Percentiles rank a stretch among this genome's conserved stretches.
These are phyloP conservation scores for Mallotus nudiflorus DNA, from an alignment of 345 rosid species.

Conservation along the genomic window DNA sequence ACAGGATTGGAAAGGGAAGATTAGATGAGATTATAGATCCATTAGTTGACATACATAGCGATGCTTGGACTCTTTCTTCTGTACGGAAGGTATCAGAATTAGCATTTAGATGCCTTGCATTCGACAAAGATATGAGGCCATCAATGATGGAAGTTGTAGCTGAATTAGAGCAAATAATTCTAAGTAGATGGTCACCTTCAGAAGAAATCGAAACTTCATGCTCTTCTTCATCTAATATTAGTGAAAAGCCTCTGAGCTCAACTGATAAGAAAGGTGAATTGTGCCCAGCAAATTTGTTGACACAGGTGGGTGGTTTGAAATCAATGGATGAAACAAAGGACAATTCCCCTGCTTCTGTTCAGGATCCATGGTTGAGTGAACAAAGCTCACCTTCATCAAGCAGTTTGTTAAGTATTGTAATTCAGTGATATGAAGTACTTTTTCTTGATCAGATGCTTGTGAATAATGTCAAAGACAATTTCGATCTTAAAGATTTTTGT, in stretches of 20 bases:
- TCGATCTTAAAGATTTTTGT: not conserved
- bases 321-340: slow-evolving; percentile 29
- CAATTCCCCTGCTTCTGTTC: slow-evolving; percentile 42
- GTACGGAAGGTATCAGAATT: slow-evolving; percentile 57
- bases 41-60: slow-evolving; percentile 30
- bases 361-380: slow-evolving; percentile 49
- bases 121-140: slow-evolving; percentile 64
- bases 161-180: slow-evolving; percentile 49
- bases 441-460: not conserved
- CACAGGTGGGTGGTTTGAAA: slow-evolving; percentile 14
- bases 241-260: slow-evolving; percentile 34
- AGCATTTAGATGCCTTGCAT: slow-evolving; percentile 76
- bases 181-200: slow-evolving; percentile 22
- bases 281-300: slow-evolving; percentile 16
- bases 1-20: slow-evolving; percentile 53
- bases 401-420: slow-evolving; percentile 35
- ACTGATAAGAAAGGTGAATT: slow-evolving; percentile 12
- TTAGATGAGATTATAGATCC: slow-evolving; percentile 64
- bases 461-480: not conserved
- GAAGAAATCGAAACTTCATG: slow-evolving; percentile 25
- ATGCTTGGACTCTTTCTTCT: slow-evolving; percentile 47
- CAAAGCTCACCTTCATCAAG: slow-evolving; percentile 58
- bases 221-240: slow-evolving; percentile 34
- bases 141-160: slow-evolving; percentile 60
- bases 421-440: slow-evolving; percentile 22